phyloP scores from a whole-genome alignment of 257 asterid species.

The Buddleja alternifolia region DNA sequence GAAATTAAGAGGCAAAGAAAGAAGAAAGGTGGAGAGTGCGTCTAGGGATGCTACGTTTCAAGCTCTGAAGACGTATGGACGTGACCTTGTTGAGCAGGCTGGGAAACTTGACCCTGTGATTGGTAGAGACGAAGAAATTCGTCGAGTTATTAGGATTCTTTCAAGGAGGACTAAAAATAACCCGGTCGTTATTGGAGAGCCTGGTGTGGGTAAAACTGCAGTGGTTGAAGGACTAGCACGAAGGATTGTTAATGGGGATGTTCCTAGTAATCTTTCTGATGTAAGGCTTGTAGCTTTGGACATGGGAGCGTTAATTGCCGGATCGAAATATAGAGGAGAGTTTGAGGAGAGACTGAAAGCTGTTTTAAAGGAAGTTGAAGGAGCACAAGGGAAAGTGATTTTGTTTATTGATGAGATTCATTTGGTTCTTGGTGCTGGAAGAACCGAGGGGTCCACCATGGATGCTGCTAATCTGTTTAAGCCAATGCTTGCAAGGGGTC shows the following conservation, averaged over 20 bases:
- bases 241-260: slow-evolving; percentile 63
- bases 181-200: slow-evolving; percentile 73
- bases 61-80: slow-evolving; percentile 70
- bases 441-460: slow-evolving; percentile 78
- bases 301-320: slow-evolving; percentile 75
- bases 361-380: slow-evolving; percentile 76
- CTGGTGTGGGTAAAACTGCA: slow-evolving; percentile 75
- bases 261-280: slow-evolving; percentile 71
- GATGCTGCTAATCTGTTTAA: slow-evolving; percentile 73
- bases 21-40: slow-evolving; percentile 71
- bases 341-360: slow-evolving; percentile 73
- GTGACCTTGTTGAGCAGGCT: slow-evolving; percentile 74
- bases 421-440: slow-evolving; percentile 69
- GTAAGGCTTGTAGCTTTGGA: slow-evolving; percentile 75
- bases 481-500: slow-evolving; percentile 85
- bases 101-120: slow-evolving; percentile 80
- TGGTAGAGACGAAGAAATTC: slow-evolving; percentile 70
- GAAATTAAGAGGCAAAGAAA: slow-evolving; percentile 61
- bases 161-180: slow-evolving; percentile 74
- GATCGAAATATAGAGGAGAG: slow-evolving; percentile 80
- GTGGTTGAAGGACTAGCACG: slow-evolving; percentile 88
- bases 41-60: slow-evolving; percentile 60
- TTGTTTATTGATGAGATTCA: slow-evolving; percentile 72
- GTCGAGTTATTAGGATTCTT: slow-evolving; percentile 65
- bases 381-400: slow-evolving; percentile 73